These are phyloP conservation scores for Elongisporangium undulatum DNA, from an alignment of 352 stramenopile genomes.

Conservation along the genomic window DNA sequence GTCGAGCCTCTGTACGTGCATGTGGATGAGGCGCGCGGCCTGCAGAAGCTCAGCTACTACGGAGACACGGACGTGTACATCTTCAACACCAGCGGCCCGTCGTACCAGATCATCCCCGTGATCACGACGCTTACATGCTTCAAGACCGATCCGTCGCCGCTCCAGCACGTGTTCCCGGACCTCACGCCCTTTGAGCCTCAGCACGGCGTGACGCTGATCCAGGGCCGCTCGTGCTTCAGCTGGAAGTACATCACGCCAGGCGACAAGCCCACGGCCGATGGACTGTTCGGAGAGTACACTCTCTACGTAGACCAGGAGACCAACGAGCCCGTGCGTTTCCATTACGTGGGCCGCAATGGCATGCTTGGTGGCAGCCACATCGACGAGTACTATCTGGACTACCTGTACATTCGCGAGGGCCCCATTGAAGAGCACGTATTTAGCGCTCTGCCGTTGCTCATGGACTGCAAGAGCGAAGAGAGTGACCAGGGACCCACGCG, in stretches of 20 bases:
- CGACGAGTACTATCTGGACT: constrained; percentile 89
- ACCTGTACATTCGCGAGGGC: constrained; percentile 79
- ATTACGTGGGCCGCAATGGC: constrained; percentile 82
- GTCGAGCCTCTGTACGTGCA: constrained; percentile 86
- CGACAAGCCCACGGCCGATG: constrained; percentile 47
- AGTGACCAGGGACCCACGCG: constrained; percentile 36
- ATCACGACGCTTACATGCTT: constrained; percentile 78
- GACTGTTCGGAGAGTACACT: constrained; percentile 80
- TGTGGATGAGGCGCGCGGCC: constrained; percentile 58
- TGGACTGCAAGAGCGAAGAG: constrained; percentile 74
- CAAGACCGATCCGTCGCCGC: constrained; percentile 36
- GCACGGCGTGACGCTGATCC: constrained; percentile 70
- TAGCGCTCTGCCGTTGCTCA: constrained; percentile 53
- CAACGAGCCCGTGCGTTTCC: constrained; percentile 76
- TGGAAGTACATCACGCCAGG: constrained; percentile 77
- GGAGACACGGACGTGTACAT: constrained; percentile 86
- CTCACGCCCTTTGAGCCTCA: constrained; percentile 81
- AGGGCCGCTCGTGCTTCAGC: constrained; percentile 69
- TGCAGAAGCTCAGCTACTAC: constrained; percentile 88
- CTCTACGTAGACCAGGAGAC: constrained; percentile 79
- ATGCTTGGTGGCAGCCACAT: constrained; percentile 87
- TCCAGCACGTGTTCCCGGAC: constrained; percentile 86
- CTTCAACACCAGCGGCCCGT: constrained; percentile 73
- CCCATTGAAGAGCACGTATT: constrained; percentile 67
- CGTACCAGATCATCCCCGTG: constrained; percentile 82